Conservation (phyloP, 1,284 basidiomycete genomes). For the Cutaneotrichosporon cavernicola region DNA sequence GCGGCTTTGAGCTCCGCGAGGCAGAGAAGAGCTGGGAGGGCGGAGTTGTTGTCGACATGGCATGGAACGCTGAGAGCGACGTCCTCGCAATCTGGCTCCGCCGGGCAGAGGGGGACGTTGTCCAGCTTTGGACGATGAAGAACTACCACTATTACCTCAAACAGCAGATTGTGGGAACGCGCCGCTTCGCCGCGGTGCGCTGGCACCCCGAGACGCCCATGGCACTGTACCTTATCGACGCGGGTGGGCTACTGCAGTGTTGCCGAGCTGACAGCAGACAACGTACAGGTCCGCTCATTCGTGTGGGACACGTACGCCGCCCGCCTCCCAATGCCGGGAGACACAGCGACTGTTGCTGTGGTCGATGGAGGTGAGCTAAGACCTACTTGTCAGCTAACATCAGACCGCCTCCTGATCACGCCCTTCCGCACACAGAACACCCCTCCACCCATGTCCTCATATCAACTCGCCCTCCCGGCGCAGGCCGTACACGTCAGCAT, state of each 20-base stretch:
- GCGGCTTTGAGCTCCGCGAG: conserved; percentile 76
- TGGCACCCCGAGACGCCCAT: conserved; percentile 88
- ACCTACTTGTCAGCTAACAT: neutral
- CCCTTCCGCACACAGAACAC: conserved; percentile 91
- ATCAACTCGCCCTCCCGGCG: conserved; percentile 59
- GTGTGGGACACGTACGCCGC: conserved; percentile 75
- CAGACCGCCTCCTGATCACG: conserved; percentile 76
- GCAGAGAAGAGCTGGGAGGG: conserved; percentile 47
- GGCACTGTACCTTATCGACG: conserved; percentile 67
- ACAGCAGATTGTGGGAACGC: conserved; percentile 64
- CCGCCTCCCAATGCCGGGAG: conserved; percentile 63
- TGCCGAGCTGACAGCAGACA: conserved; percentile 37
- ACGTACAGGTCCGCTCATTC: conserved; percentile 65
- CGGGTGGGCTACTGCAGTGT: conserved; percentile 56
- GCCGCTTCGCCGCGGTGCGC: conserved; percentile 65
- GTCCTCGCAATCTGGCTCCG: conserved; percentile 83
- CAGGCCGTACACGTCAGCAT: conserved; percentile 69
- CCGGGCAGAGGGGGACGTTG: conserved; percentile 63
- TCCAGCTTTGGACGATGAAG: conserved; percentile 91
- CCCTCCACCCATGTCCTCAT: conserved; percentile 91
- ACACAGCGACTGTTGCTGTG: conserved; percentile 84
- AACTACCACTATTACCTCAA: conserved; percentile 99
- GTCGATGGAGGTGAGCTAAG: conserved; percentile 75
- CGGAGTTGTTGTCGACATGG: conserved; percentile 66
- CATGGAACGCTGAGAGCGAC: conserved; percentile 87